Percentiles rank a stretch among this genome's conserved stretches.
Conservation (phyloP, 2,329 filamentous ascomycete species). For the Diaporthe capsici region DNA sequence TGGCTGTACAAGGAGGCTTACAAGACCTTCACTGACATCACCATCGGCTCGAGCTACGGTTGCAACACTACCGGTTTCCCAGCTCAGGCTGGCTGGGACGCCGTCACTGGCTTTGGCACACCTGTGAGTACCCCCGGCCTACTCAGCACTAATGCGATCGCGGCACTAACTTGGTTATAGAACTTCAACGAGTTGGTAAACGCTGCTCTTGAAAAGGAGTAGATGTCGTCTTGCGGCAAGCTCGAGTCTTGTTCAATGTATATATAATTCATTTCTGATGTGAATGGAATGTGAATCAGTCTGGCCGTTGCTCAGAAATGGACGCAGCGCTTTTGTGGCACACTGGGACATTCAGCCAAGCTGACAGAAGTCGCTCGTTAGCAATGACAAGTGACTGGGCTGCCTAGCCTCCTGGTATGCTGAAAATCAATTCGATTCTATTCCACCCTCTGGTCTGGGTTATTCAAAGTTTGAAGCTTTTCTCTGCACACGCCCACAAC, state of each 20-base stretch:
- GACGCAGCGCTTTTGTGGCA: not conserved
- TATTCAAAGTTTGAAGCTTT: not conserved
- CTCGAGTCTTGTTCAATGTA: not conserved
- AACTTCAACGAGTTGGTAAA: conserved; percentile 17
- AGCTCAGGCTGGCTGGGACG: conserved; percentile 57
- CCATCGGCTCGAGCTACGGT: conserved; percentile 53
- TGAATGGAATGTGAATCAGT: not conserved
- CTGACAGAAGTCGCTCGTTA: not conserved
- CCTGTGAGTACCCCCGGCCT: conserved; percentile 43
- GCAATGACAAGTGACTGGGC: not conserved
- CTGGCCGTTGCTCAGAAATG: not conserved
- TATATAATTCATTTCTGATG: conserved; percentile 2
- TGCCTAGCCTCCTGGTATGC: not conserved
- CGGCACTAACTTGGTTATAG: conserved; percentile 1
- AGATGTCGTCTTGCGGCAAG: not conserved
- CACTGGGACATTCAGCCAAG: not conserved
- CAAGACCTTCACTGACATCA: conserved; percentile 50
- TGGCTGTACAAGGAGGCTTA: conserved; percentile 45
- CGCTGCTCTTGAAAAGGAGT: conserved; percentile 14
- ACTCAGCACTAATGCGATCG: not conserved
- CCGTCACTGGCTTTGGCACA: conserved; percentile 53
- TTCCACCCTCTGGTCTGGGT: not conserved
- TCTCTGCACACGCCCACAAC: conserved; percentile 14
- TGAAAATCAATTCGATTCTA: not conserved
- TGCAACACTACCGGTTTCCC: conserved; percentile 58